These are phyloP conservation scores for Logfia minima DNA, from an alignment of 129 eudicot genomes.

Conservation along the genomic window DNA sequence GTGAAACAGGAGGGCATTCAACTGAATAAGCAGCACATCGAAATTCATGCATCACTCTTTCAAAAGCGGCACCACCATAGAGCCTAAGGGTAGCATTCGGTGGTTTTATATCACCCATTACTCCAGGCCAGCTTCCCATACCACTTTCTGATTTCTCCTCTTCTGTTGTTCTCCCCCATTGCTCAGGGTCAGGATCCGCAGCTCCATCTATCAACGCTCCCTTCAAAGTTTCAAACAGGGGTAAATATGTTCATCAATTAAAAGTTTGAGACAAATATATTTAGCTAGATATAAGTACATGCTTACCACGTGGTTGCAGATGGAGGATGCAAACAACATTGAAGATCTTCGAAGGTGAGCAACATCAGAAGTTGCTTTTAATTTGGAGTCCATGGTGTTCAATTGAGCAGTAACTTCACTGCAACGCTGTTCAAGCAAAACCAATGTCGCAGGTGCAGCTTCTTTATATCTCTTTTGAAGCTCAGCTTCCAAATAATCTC, in stretches of 20 bases:
- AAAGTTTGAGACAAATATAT: background rate
- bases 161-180: slow-evolving; percentile 91
- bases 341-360: slow-evolving; percentile 85
- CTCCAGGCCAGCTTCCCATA: slow-evolving; percentile 90
- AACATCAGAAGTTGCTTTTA: slow-evolving; percentile 84
- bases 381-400: slow-evolving; percentile 62
- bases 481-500: slow-evolving; percentile 85
- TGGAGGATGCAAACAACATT: slow-evolving; percentile 76
- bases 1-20: slow-evolving; percentile 88
- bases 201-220: slow-evolving; percentile 87
- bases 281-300: background rate
- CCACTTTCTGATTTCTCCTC: slow-evolving; percentile 90
- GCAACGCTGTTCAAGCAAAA: slow-evolving; percentile 94
- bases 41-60: slow-evolving; percentile 93
- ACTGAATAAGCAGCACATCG: slow-evolving; percentile 92
- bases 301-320: slow-evolving; percentile 79
- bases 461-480: slow-evolving; percentile 92
- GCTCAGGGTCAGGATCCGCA: slow-evolving; percentile 93
- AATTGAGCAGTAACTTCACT: slow-evolving; percentile 79
- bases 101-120: slow-evolving; percentile 63
- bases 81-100: slow-evolving; percentile 90
- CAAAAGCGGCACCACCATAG: slow-evolving; percentile 98
- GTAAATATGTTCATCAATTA: background rate
- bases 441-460: slow-evolving; percentile 94
- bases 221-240: slow-evolving; percentile 34